Conservation (phyloP, 345 rosid genomes). For the Gossypium stocksii region DNA sequence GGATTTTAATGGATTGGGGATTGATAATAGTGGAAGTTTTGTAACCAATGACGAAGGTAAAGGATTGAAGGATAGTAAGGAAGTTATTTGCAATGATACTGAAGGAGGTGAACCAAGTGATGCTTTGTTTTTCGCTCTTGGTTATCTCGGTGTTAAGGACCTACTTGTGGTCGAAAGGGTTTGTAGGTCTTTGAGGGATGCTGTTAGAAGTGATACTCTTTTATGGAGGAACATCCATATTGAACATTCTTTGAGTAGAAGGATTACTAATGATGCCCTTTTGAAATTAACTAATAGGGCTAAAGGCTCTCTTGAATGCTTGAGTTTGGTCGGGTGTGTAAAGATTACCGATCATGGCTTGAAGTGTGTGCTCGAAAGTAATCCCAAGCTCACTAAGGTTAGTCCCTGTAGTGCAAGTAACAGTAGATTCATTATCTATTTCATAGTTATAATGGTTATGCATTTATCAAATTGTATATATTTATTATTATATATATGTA, state of each 20-base stretch:
- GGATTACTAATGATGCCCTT: conserved; percentile 16
- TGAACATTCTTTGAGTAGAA: conserved; percentile 7
- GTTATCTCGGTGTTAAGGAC: conserved; percentile 14
- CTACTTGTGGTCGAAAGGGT: conserved; percentile 16
- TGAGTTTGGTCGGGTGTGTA: conserved; percentile 12
- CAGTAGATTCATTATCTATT: not conserved
- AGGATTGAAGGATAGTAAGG: conserved; percentile 3
- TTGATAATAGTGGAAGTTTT: not conserved
- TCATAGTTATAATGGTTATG: not conserved
- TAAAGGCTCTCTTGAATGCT: conserved; percentile 16
- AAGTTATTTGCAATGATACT: not conserved
- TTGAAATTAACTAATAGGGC: conserved; percentile 19
- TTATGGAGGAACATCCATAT: conserved; percentile 17
- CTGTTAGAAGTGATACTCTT: conserved; percentile 5
- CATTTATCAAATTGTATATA: not conserved
- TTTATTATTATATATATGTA: not conserved
- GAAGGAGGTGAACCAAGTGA: conserved; percentile 17
- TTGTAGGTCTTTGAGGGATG: conserved; percentile 16
- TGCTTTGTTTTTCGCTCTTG: conserved; percentile 15
- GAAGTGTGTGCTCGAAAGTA: conserved; percentile 16
- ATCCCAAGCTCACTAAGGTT: conserved; percentile 17
- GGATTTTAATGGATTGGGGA: conserved; percentile 15
- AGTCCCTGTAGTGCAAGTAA: not conserved
- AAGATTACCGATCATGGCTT: not conserved
- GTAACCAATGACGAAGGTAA: not conserved